phyloP scores from a whole-genome alignment of 148 eudicot species.

The Bassia scoparia region DNA sequence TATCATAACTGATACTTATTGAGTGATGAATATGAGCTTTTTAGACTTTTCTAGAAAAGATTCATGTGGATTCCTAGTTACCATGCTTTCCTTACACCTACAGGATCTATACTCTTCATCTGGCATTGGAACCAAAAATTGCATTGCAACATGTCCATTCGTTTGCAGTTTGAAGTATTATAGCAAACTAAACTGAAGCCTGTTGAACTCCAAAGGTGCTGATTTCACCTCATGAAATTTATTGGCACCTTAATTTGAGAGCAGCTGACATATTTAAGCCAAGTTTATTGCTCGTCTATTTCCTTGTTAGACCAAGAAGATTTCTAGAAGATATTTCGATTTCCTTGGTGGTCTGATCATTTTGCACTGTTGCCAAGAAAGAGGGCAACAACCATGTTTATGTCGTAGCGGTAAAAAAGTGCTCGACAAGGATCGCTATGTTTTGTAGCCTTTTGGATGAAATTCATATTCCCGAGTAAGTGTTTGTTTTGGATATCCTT shows the following conservation, averaged over 20 bases:
- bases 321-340: slow-evolving; percentile 52
- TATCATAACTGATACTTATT: background rate
- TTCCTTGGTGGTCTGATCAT: slow-evolving; percentile 92
- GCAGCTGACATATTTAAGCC: slow-evolving; percentile 56
- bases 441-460: slow-evolving; percentile 65
- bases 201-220: slow-evolving; percentile 68
- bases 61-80: slow-evolving; percentile 4
- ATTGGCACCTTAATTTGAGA: slow-evolving; percentile 62
- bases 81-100: slow-evolving; percentile 13
- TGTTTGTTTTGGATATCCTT: slow-evolving; percentile 67
- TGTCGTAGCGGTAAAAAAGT: slow-evolving; percentile 38
- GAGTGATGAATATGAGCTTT: background rate
- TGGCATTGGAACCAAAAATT: slow-evolving; percentile 52
- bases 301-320: slow-evolving; percentile 37
- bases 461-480: slow-evolving; percentile 39
- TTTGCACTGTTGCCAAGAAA: slow-evolving; percentile 55
- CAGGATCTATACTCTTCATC: slow-evolving; percentile 66
- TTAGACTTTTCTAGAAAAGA: slow-evolving; percentile 3
- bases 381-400: slow-evolving; percentile 58
- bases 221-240: slow-evolving; percentile 63
- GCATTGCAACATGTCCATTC: slow-evolving; percentile 41
- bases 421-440: slow-evolving; percentile 39
- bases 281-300: slow-evolving; percentile 39
- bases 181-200: slow-evolving; percentile 48
- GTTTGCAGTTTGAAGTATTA: slow-evolving; percentile 60